Conservation (phyloP, 2,329 filamentous ascomycete species). For the Hypoxylon sp. region DNA sequence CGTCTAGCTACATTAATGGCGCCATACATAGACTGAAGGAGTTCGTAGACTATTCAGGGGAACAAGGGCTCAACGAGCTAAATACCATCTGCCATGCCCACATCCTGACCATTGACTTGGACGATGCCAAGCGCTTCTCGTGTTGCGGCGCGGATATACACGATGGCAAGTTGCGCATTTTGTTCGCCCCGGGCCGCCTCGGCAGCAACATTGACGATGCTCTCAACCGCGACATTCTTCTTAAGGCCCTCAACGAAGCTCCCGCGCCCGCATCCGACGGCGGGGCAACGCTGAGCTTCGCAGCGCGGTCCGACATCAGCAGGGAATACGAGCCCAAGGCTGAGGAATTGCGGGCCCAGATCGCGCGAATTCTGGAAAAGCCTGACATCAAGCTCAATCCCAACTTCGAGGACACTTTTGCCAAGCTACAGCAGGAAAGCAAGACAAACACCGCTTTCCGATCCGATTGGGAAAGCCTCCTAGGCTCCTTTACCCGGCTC, state of each 20-base stretch:
- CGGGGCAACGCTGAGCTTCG: slow-evolving; percentile 58
- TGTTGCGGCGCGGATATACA: slow-evolving; percentile 63
- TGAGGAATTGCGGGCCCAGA: slow-evolving; percentile 57
- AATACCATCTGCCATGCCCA: slow-evolving; percentile 63
- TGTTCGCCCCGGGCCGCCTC: slow-evolving; percentile 61
- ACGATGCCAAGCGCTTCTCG: slow-evolving; percentile 59
- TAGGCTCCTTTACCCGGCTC: slow-evolving; percentile 58
- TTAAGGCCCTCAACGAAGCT: slow-evolving; percentile 63
- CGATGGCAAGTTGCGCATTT: slow-evolving; percentile 63
- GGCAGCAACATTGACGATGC: slow-evolving; percentile 63
- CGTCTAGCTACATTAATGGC: slow-evolving; percentile 61
- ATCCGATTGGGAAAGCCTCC: slow-evolving; percentile 60
- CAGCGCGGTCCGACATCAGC: slow-evolving; percentile 60
- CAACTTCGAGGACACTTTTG: slow-evolving; percentile 63
- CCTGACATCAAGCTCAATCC: slow-evolving; percentile 62
- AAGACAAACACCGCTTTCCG: slow-evolving; percentile 51
- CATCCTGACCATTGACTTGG: slow-evolving; percentile 63
- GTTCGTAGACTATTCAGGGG: slow-evolving; percentile 57
- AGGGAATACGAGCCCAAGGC: slow-evolving; percentile 62
- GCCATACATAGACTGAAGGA: slow-evolving; percentile 60
- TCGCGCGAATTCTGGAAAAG: slow-evolving; percentile 56
- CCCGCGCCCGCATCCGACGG: slow-evolving; percentile 35
- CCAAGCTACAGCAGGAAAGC: slow-evolving; percentile 57
- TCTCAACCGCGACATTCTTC: slow-evolving; percentile 56
- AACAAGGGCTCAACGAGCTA: slow-evolving; percentile 61